Evolutionary conservation across 2,329 filamentous ascomycete species (phyloP), one percentile per base, ranked within the genome.

Genomic region (Scedosporium boydii): DNA sequence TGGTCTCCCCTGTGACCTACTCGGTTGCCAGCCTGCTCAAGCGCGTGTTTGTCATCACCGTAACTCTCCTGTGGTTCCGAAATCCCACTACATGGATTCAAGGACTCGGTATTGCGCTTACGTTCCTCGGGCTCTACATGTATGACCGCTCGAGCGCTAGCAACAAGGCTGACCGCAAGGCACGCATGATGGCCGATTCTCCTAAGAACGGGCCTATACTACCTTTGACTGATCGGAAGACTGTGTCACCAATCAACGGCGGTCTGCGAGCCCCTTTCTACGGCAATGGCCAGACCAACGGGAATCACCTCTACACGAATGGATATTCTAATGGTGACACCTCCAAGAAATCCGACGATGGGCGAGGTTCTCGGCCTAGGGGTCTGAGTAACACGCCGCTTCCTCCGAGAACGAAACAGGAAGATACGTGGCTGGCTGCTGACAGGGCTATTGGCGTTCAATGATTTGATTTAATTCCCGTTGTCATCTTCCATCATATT

Each of bases 21-120:
- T 96, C 91, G 0, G 93, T 99, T 44, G 95, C 95, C 42, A 96
- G 90, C 63, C 80, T 99, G 65, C 95, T 99, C 75, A 99, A 99
- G 78, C 89, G 95, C 58, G 95, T 99, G 12, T 97, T 96, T 71
- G 93, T 99, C 70, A 96, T 99, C 69, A 85, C 95, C 64, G 89
- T 96, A 68, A 92, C 95, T 6, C 93, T 99, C 65, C 78, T 98
- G 67, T 99, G 95, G 95, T 99, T 98, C 76, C 89, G 91, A 66
- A 97, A 87, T 73, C 85, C 89, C 1, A 96, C 95, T 38, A 97
- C 91, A 4, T 82, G 80, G 16, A 74, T 96, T 16, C 95, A 99
- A 74, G 91, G 86, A 1, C 80, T 89, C 51, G 95, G 95, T 16
- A 97, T 99, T 69, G 83, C 77, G 3, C 83, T 99, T 56, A 99